A percentile compares a stretch with the other conserved stretches of the same genome.
phyloP scores from a whole-genome alignment of 768 basidiomycete species.

The Phanerodontia chrysosporium region DNA sequence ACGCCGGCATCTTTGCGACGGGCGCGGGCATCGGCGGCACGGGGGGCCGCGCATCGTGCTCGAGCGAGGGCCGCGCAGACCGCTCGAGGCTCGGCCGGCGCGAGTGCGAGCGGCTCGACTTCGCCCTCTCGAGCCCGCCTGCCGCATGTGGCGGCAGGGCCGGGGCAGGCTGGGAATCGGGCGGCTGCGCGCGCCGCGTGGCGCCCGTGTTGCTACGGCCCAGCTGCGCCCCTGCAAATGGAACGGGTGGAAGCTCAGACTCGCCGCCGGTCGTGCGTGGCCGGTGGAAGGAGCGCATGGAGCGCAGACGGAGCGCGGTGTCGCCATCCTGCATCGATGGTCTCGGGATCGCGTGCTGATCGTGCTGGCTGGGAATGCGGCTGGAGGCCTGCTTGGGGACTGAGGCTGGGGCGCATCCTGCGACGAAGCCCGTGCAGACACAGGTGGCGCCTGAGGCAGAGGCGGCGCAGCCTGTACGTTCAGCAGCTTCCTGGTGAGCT shows the following conservation, averaged over 20 bases:
- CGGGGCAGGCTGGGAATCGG: constrained; percentile 2
- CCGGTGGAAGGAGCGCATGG: constrained; percentile 62
- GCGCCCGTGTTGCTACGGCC: constrained; percentile 27
- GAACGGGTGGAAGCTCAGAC: constrained; percentile 23
- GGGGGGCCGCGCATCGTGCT: constrained; percentile 15
- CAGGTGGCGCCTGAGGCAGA: constrained; percentile 5
- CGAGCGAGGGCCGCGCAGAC: constrained; percentile 17
- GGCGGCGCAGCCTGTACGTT: constrained; percentile 37
- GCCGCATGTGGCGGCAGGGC: constrained; percentile 7
- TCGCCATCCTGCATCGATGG: neutral
- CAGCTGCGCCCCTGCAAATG: constrained; percentile 6
- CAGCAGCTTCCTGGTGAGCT: constrained; percentile 54
- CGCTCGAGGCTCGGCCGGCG: constrained; percentile 21
- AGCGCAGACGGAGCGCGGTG: constrained; percentile 33
- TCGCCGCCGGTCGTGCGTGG: constrained; percentile 32
- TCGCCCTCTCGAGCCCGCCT: constrained; percentile 6
- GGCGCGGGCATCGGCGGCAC: constrained; percentile 32
- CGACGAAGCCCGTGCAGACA: constrained; percentile 13
- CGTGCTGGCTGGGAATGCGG: neutral
- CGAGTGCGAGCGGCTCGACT: constrained; percentile 11
- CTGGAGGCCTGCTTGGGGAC: neutral
- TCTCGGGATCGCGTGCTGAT: neutral
- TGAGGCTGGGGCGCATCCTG: constrained; percentile 14
- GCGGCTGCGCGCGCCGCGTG: constrained; percentile 14
- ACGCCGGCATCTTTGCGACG: constrained; percentile 20